Percentiles rank a stretch among this genome's conserved stretches.
Conservation (phyloP, 352 stramenopile genomes). For the Globisporangium middletonii region DNA sequence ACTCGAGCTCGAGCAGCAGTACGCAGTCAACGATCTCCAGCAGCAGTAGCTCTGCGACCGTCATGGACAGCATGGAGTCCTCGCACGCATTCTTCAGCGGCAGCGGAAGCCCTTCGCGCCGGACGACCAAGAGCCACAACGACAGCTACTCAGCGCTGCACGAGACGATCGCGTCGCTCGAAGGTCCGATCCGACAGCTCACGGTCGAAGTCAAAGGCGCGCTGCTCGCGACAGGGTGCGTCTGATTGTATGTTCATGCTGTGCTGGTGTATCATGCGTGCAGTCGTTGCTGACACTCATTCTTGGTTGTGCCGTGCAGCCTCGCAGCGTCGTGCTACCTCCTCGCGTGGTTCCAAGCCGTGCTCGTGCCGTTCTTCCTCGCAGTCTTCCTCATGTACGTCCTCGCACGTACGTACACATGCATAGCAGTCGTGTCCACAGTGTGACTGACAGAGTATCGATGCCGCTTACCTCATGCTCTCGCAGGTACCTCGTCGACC, state of each 20-base stretch:
- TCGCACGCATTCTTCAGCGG: conserved; percentile 4
- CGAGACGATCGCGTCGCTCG: conserved; percentile 50
- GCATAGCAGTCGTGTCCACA: background rate
- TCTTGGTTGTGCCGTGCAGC: conserved; percentile 14
- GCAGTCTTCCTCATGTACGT: conserved; percentile 83
- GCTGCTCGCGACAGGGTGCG: conserved; percentile 69
- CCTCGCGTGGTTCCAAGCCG: conserved; percentile 79
- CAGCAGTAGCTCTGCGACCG: conserved; percentile 10
- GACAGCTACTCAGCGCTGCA: conserved; percentile 14
- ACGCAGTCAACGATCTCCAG: conserved; percentile 34
- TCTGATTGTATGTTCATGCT: background rate
- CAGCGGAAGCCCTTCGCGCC: conserved; percentile 8
- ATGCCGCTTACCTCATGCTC: background rate
- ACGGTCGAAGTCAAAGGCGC: conserved; percentile 81
- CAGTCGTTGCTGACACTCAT: background rate
- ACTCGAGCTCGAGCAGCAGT: conserved; percentile 26
- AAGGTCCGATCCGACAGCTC: conserved; percentile 63
- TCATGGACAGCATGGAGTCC: conserved; percentile 11
- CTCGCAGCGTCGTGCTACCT: conserved; percentile 75
- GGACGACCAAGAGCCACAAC: conserved; percentile 36
- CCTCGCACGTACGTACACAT: background rate
- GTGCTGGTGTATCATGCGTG: background rate
- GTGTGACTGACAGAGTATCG: background rate
- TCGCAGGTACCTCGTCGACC: conserved; percentile 77
- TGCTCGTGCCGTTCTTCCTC: conserved; percentile 85